Conservation (phyloP, 768 basidiomycete species). For the Gymnopilus junonius region DNA sequence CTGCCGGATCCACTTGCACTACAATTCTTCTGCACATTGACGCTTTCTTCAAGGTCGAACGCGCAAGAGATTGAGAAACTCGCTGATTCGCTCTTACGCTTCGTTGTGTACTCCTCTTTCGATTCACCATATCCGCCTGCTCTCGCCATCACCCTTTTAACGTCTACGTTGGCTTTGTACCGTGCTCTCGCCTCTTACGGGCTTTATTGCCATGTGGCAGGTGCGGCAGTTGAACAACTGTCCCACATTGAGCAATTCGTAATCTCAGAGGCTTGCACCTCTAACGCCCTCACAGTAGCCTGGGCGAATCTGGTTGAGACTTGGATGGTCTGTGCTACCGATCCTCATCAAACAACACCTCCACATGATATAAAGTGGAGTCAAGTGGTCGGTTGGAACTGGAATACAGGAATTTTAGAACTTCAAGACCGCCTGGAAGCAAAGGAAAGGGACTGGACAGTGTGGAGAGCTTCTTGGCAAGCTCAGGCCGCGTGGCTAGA, state of each 20-base stretch:
- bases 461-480: constrained; percentile 58
- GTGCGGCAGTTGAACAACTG: constrained; percentile 64
- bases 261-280: constrained; percentile 40
- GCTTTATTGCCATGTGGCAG: constrained; percentile 69
- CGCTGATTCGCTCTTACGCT: constrained; percentile 74
- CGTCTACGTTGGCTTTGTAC: constrained; percentile 67
- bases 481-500: constrained; percentile 73
- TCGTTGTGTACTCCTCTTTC: constrained; percentile 60
- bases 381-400: constrained; percentile 79
- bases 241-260: constrained; percentile 52
- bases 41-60: constrained; percentile 67
- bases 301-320: constrained; percentile 66
- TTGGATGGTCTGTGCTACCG: constrained; percentile 86
- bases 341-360: constrained; percentile 89
- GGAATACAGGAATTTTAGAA: constrained; percentile 62
- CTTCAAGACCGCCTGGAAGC: constrained; percentile 38
- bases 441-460: constrained; percentile 35
- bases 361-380: constrained; percentile 91
- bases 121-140: constrained; percentile 43
- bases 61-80: constrained; percentile 60
- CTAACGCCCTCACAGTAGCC: constrained; percentile 41
- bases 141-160: constrained; percentile 54
- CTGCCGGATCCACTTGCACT: constrained; percentile 56
- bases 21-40: constrained; percentile 58
- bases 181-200: constrained; percentile 76